Percentiles rank a stretch among this genome's conserved stretches.
phyloP scores from a whole-genome alignment of 2,329 filamentous ascomycete genomes.

The Elsinoe fawcettii region DNA sequence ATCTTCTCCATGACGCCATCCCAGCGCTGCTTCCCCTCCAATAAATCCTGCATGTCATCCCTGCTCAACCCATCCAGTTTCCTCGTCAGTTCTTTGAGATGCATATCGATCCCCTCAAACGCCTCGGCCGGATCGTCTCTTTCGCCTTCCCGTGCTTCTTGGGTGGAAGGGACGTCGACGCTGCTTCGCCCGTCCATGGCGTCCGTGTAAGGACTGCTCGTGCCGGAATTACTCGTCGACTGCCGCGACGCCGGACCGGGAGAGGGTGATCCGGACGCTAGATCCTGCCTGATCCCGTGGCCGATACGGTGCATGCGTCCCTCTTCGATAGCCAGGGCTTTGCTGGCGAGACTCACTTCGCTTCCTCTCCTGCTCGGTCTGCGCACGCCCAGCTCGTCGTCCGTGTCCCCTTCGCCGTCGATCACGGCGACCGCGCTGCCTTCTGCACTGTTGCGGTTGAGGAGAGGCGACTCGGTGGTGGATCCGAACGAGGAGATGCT shows the following conservation, averaged over 20 bases:
- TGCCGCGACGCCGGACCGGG: background rate
- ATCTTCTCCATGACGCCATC: constrained; percentile 55
- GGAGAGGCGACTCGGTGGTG: background rate
- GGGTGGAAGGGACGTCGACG: background rate
- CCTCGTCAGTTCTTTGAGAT: constrained; percentile 32
- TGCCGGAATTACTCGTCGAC: background rate
- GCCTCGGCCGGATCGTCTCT: constrained; percentile 23
- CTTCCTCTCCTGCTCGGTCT: constrained; percentile 52
- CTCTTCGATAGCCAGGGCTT: constrained; percentile 60
- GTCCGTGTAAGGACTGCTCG: background rate
- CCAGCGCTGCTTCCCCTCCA: constrained; percentile 54
- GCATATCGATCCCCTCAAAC: constrained; percentile 15
- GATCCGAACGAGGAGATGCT: constrained; percentile 11
- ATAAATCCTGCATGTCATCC: constrained; percentile 56
- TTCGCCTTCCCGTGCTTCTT: constrained; percentile 29
- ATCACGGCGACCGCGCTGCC: constrained; percentile 4
- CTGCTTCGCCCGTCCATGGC: background rate
- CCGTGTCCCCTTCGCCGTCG: constrained; percentile 25
- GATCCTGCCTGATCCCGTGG: constrained; percentile 57
- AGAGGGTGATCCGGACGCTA: constrained; percentile 26
- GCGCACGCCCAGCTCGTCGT: constrained; percentile 31
- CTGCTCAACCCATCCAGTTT: constrained; percentile 46
- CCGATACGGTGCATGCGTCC: constrained; percentile 62
- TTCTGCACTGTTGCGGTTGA: constrained; percentile 26
- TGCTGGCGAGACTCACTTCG: constrained; percentile 60